Evolutionary conservation across 192 early-diverging fungal species (phyloP).

Genomic region (Backusella circina): DNA sequence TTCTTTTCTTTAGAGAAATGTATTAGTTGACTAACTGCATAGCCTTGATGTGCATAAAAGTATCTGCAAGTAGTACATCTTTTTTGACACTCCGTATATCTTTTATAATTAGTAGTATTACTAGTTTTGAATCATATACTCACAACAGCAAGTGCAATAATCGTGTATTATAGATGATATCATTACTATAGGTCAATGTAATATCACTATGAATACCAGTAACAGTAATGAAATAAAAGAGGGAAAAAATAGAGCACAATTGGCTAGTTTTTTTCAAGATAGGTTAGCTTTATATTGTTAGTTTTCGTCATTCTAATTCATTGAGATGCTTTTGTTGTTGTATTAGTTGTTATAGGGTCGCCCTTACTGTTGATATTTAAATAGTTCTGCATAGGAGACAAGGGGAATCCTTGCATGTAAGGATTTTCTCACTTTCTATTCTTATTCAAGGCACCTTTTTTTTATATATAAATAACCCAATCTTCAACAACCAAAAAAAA

Average conservation of each 20-base stretch:
- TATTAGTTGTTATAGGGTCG: neutral
- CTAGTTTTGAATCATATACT: neutral
- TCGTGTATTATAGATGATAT: neutral
- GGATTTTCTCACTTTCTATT: neutral
- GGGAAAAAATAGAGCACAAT: neutral
- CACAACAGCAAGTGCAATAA: neutral
- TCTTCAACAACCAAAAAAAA: neutral
- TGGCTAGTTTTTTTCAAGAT: neutral
- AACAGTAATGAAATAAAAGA: neutral
- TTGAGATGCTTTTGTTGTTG: neutral
- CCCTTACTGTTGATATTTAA: neutral
- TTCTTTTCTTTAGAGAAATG: neutral
- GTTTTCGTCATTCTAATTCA: neutral
- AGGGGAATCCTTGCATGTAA: neutral
- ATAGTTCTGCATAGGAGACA: neutral
- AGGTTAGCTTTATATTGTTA: neutral
- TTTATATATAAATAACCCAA: neutral
- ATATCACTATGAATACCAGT: neutral
- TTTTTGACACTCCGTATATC: neutral
- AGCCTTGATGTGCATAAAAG: neutral
- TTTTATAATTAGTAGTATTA: neutral
- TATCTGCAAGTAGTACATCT: neutral
- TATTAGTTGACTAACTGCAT: constrained; percentile 1
- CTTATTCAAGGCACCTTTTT: neutral
- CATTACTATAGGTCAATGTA: neutral